These are phyloP conservation scores for Cucumis hystrix DNA, from an alignment of 306 rosid species.

Conservation along the genomic window DNA sequence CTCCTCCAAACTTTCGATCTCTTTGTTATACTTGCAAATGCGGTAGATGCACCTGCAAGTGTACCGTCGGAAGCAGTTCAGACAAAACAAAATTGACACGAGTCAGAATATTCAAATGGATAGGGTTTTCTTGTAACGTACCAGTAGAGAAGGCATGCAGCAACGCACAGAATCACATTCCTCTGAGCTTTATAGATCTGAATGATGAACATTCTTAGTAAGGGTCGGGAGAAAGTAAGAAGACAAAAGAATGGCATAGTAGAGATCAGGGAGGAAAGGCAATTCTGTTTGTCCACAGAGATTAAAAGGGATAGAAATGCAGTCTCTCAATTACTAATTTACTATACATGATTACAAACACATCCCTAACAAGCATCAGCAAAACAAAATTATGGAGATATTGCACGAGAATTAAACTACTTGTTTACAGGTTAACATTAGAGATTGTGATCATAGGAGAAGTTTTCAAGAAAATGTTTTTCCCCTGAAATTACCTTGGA, in stretches of 20 bases:
- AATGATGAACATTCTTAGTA: constrained; percentile 9
- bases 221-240: neutral
- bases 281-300: neutral
- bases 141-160: constrained; percentile 84
- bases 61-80: constrained; percentile 9
- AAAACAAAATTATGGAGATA: neutral
- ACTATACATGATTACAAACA: neutral
- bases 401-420: neutral
- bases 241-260: neutral
- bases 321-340: neutral
- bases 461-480: neutral
- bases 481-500: neutral
- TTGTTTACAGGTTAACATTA: neutral
- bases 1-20: constrained; percentile 67
- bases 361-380: neutral
- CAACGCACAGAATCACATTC: constrained; percentile 66
- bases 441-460: neutral
- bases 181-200: constrained; percentile 94
- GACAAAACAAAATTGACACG: neutral
- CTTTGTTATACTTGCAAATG: constrained; percentile 62
- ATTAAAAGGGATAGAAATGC: neutral
- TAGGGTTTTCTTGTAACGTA: constrained; percentile 10
- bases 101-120: neutral
- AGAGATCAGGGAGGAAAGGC: neutral
- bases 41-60: constrained; percentile 57